Base-by-base conservation (phyloP, 1,284 basidiomycete species). In the Cutaneotrichosporon sp. region DNA sequence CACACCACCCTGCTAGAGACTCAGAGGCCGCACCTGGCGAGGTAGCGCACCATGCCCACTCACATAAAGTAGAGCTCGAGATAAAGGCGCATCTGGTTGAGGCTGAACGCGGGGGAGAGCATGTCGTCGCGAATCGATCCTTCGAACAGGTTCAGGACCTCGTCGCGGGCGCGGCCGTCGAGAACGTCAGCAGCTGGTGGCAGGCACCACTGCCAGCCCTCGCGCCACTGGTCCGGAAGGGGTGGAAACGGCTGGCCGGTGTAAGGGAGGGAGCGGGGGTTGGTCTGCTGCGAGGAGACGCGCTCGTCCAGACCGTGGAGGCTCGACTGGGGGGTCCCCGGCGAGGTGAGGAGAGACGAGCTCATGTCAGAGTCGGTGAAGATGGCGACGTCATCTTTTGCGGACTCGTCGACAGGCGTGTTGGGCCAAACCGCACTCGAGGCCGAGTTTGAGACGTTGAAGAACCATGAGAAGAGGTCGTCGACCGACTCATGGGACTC, bases 41-140 rank as follows among this genome's bases (percentile, higher is more conserved):
- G 42, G 42, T 46, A 53, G 51, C 51, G 31, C n/a, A 38, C 38
- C 51, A 53, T 53, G 51, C 51, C 55, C 22, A 64, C 65, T 64
- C 56, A 70, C 70, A 70, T 59, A 59, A 69, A 74, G 61, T 72
- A 72, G 31, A 74, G 62, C 52, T 72, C 71, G 21, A 73, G 59
- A 55, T 70, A 70, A 22, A 72, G 58, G 32, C 60, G 59, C 73
- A 74, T 72, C 56, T 65, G 63, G 22, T 31, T 46, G 14, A 61
- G 31, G 46, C 49, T 47, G 38, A 57, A 57, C 3, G 60, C 60
- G 26, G 57, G 63, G 4, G 52, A n/a, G n/a, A 60, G 40, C 53
- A 55, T 57, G 46, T 65, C 63, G 32, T 47, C 47, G 47, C 63
- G 58, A 8, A 53, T 21, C 14, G 18, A 34, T 8, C 58, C 58